These are phyloP conservation scores for Scheffersomyces lignicola DNA, from an alignment of 1,139 yeast genomes.

Conservation along the genomic window DNA sequence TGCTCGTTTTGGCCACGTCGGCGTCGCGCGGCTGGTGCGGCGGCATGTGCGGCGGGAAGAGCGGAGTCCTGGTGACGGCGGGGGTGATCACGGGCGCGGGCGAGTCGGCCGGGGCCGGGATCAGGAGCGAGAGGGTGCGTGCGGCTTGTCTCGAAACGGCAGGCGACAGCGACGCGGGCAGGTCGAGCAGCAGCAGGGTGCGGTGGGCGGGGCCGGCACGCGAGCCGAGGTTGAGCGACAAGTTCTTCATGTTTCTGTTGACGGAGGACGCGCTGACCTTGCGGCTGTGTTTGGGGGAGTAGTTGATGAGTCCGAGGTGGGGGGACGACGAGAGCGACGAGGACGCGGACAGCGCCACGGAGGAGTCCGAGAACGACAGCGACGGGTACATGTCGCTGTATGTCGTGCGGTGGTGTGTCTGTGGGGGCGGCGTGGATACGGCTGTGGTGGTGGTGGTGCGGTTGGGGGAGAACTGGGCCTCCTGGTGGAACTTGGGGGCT, in stretches of 20 bases:
- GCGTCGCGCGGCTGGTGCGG: conserved; percentile 1
- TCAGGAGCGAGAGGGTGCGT: no score
- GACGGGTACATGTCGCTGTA: background rate
- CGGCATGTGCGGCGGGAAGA: conserved; percentile 13
- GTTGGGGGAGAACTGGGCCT: background rate
- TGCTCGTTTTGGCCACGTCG: conserved; percentile 4
- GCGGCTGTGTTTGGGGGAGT: conserved; percentile 40
- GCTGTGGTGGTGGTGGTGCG: background rate
- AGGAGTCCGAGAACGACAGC: conserved; percentile 1
- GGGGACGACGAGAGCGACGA: conserved; percentile 9
- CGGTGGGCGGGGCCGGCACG: background rate
- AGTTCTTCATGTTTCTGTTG: conserved; percentile 35
- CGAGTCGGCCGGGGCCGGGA: no score
- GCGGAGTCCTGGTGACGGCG: conserved; percentile 18
- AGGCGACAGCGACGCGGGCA: no score
- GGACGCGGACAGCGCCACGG: background rate
- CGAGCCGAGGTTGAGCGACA: conserved; percentile 31
- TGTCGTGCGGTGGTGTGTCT: background rate
- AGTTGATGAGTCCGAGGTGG: conserved; percentile 20
- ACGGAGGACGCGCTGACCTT: conserved; percentile 26
- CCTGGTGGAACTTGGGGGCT: conserved; percentile 3
- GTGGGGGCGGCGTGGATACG: background rate
- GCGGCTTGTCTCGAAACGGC: no score
- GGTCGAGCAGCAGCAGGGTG: background rate
- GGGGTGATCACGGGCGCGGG: conserved; percentile 14